Percentiles rank a stretch among this genome's conserved stretches.
phyloP scores from a whole-genome alignment of 2,329 filamentous ascomycete species.

The Plenodomus lindquistii region DNA sequence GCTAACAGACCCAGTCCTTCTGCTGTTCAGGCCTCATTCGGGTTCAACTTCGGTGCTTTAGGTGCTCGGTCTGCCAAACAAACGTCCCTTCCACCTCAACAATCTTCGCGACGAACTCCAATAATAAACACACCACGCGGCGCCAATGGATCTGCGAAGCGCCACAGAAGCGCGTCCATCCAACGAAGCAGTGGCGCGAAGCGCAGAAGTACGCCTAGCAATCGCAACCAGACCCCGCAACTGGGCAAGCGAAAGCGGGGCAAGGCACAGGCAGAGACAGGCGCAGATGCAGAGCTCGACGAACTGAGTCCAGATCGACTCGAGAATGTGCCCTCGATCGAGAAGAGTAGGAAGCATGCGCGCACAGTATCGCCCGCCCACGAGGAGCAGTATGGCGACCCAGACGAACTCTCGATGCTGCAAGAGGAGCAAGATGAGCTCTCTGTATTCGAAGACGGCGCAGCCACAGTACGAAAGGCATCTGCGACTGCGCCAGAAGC shows the following conservation, averaged over 20 bases:
- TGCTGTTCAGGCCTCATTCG: slow-evolving; percentile 55
- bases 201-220: slow-evolving; percentile 18
- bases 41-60: slow-evolving; percentile 44
- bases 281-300: slow-evolving; percentile 31
- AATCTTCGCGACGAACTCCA: slow-evolving; percentile 30
- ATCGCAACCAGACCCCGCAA: slow-evolving; percentile 29
- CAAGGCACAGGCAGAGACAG: slow-evolving; percentile 16
- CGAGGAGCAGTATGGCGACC: slow-evolving; percentile 30
- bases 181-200: slow-evolving; percentile 26
- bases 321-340: slow-evolving; percentile 28
- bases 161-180: slow-evolving; percentile 35
- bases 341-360: slow-evolving; percentile 31
- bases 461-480: slow-evolving; percentile 17
- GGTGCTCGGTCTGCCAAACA: slow-evolving; percentile 29
- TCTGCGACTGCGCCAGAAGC: slow-evolving; percentile 8
- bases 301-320: slow-evolving; percentile 39
- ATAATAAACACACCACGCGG: slow-evolving; percentile 23
- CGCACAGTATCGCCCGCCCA: slow-evolving; percentile 26
- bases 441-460: slow-evolving; percentile 26
- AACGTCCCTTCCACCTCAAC: slow-evolving; percentile 28
- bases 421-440: slow-evolving; percentile 35
- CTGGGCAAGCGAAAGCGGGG: slow-evolving; percentile 42
- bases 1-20: slow-evolving; percentile 48
- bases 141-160: slow-evolving; percentile 26
- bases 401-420: slow-evolving; percentile 30